Base-by-base conservation (phyloP, 306 rosid species). In the Morella rubra region DNA sequence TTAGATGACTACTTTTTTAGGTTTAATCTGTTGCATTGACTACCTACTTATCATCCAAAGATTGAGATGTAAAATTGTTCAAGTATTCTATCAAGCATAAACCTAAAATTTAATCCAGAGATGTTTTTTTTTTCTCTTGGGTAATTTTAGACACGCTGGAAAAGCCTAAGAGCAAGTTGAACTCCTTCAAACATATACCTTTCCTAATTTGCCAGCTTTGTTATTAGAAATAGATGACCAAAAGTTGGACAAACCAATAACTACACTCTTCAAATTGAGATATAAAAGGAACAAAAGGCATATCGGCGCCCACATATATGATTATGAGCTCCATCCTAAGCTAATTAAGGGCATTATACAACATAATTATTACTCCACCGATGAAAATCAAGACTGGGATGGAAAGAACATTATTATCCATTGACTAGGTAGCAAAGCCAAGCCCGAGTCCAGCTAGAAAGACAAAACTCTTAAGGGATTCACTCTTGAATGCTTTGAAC, bases 371-470 rank as follows among this genome's bases (percentile, higher is more conserved):
- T 42, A 18, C 32, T 14, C 53, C 53, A 37, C 46, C 7, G 27
- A 58, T 71, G 73, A 73, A 69, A 79, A 9, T 72, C 76, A 69
- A 83, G 47, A 78, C 73, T 79, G 84, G 84, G 83, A 75, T 71
- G 84, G 76, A 80, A 69, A 81, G 76, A 72, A 64, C 82, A 85
- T 84, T 56, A 80, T 86, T 74, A 71, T 56, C 76, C 55, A 75
- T 88, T 88, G 90, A 88, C 85, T 67, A 52, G 73, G 40, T 44
- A 74, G 71, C 82, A 80, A 80, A 83, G 81, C 74, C 55, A 80
- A 74, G 37, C 37, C 37, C 37, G 37, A 32, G 37, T 32, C 37
- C 37, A 32, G 82, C 80, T 20, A 54, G 74, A 75, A 79, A 71
- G 69, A 46, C 44, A 77, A 58, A n/a, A 52, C 72, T 50, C 58